These are phyloP conservation scores for Fomitopsis pulvina DNA, from an alignment of 768 basidiomycete genomes.

Conservation along the genomic window DNA sequence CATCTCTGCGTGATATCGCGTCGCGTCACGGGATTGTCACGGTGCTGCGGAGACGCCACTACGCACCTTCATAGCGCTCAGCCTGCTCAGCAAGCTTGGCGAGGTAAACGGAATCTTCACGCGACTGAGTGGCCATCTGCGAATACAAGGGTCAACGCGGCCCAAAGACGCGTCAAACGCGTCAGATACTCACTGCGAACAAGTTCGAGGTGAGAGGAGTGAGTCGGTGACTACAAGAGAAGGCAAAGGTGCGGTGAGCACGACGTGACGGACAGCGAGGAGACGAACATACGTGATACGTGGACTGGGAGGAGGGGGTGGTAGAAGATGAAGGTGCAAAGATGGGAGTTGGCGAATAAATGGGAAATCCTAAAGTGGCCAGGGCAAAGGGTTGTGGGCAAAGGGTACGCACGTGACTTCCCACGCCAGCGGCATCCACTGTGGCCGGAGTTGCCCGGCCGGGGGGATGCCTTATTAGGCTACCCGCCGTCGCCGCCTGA, in stretches of 20 bases:
- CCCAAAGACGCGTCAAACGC: slow-evolving; percentile 34
- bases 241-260: slow-evolving; percentile 28
- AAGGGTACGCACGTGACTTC: slow-evolving; percentile 32
- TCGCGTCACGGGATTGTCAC: slow-evolving; percentile 11
- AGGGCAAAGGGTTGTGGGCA: slow-evolving; percentile 68
- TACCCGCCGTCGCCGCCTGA: not conserved
- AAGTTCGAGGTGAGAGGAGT: slow-evolving; percentile 12
- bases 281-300: slow-evolving; percentile 33
- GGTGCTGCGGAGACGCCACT: slow-evolving; percentile 2
- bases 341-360: slow-evolving; percentile 37
- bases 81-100: slow-evolving; percentile 99
- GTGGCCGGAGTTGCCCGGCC: not conserved
- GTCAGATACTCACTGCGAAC: slow-evolving; percentile 36
- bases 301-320: slow-evolving; percentile 28
- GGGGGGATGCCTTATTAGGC: not conserved
- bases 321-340: slow-evolving; percentile 37
- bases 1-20: slow-evolving; percentile 61
- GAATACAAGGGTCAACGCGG: slow-evolving; percentile 18
- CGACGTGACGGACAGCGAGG: slow-evolving; percentile 26
- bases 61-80: slow-evolving; percentile 93
- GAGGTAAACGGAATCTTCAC: slow-evolving; percentile 98
- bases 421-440: slow-evolving; percentile 15
- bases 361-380: slow-evolving; percentile 56
- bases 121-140: slow-evolving; percentile 70
- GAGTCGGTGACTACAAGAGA: slow-evolving; percentile 12